Evolutionary conservation across 306 rosid genomes (phyloP), one percentile per base, ranked within the genome.

Genomic region (Castanospermum australe): DNA sequence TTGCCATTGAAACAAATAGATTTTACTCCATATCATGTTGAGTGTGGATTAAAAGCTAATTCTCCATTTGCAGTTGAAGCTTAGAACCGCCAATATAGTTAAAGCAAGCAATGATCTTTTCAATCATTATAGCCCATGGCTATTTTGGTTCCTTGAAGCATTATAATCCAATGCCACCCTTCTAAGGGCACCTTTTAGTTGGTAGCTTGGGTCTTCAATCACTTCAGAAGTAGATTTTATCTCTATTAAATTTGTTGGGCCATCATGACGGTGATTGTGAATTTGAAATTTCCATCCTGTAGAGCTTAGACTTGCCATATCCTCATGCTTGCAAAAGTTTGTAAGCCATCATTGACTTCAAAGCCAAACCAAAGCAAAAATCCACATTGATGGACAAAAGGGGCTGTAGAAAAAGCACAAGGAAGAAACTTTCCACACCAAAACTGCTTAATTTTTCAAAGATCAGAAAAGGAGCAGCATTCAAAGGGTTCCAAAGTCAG

Each of bases 291-390:
- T 15, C n/a, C 17, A 24, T 41, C 4, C 24, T 42, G 36, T 35
- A 35, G 55, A 68, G 9, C 36, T 51, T 62, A 62, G 79, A 72
- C 51, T 67, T 67, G 56, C n/a, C 47, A 42, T 33, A 8, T 36
- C 39, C 7, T 55, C 54, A 13, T 71, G 83, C 69, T 66, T 33
- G 42, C 39, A 72, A 83, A 68, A 77, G 79, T 13, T 64, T 61
- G 47, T 36, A 66, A 54, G 76, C 22, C 82, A 82, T 82, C 47
- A 82, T 84, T 83, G 77, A 79, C 87, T 86, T 66, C 22, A 48
- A 78, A 82, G 86, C 22, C 77, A 79, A 67, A 3, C 61, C 38
- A 60, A 60, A 86, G 55, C 50, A 30, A 82, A 82, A 35, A 21
- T 39, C 83, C 67, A 67, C 39, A 69, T 78, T 83, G 72, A 72